Conservation (phyloP, 176 grass and related monocot genomes). For the Bothriochloa decipiens region DNA sequence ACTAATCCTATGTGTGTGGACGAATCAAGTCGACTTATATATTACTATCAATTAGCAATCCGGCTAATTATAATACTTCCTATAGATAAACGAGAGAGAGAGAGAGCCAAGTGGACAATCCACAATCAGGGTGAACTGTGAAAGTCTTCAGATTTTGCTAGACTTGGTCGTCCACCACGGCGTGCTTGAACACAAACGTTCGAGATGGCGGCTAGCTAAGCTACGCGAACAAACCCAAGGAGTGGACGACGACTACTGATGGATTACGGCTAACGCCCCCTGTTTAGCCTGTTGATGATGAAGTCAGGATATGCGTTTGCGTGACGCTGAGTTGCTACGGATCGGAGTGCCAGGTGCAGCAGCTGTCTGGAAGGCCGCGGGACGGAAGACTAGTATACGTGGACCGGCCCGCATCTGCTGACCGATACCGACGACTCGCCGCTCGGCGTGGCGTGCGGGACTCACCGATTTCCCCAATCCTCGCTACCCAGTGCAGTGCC, state of each 20-base stretch:
- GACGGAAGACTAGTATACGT: neutral
- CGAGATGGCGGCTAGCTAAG: neutral
- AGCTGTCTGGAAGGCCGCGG: no score
- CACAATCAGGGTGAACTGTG: no score
- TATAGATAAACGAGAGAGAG: no score
- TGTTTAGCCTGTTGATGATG: neutral
- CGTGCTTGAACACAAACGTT: neutral
- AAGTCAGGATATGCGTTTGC: neutral
- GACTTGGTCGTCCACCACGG: neutral
- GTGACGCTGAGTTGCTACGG: neutral
- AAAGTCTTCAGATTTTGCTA: neutral
- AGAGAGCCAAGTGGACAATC: neutral
- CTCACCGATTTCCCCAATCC: no score
- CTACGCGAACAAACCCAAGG: neutral
- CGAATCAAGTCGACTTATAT: no score
- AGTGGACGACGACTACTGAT: no score
- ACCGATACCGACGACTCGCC: conserved; percentile 15
- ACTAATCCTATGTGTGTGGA: no score
- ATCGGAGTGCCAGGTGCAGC: no score
- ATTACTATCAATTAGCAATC: no score
- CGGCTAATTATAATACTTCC: no score
- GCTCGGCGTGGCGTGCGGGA: neutral
- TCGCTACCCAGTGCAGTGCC: no score
- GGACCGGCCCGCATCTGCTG: conserved; percentile 18
- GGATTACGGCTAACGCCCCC: neutral